Conservation (phyloP, 2,329 filamentous ascomycete species). For the Neonectria neomacrospora region DNA sequence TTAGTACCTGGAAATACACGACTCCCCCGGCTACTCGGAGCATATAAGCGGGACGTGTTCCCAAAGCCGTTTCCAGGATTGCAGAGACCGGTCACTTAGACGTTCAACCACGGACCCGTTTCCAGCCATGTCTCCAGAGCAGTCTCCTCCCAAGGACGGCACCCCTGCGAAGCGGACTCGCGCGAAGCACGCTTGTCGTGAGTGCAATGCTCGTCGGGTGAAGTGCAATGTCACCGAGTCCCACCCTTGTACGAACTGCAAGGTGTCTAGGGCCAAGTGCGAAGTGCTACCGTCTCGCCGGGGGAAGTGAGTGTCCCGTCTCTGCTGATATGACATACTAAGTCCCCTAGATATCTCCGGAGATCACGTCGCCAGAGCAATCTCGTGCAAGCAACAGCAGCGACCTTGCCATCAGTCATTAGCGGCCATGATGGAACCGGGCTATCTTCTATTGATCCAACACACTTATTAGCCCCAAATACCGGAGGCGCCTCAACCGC, state of each 20-base stretch:
- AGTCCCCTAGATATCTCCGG: slow-evolving; percentile 39
- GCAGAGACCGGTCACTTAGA: slow-evolving; percentile 21
- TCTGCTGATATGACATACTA: no score
- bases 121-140: slow-evolving; percentile 16
- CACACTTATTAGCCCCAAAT: neutral
- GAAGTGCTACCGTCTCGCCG: slow-evolving; percentile 49
- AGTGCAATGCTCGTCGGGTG: slow-evolving; percentile 50
- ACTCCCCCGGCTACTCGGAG: slow-evolving; percentile 22
- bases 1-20: no score
- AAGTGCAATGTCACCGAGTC: slow-evolving; percentile 51
- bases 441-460: neutral
- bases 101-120: neutral
- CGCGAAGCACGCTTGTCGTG: slow-evolving; percentile 50
- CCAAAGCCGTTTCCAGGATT: neutral
- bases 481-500: neutral
- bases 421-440: neutral
- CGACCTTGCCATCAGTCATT: neutral
- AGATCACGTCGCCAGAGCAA: slow-evolving; percentile 32
- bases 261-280: slow-evolving; percentile 41
- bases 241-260: slow-evolving; percentile 50
- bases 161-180: slow-evolving; percentile 48
- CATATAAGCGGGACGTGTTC: slow-evolving; percentile 25
- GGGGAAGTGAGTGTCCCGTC: slow-evolving; percentile 43
- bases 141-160: slow-evolving; percentile 18
- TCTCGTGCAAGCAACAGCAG: neutral